phyloP scores from a whole-genome alignment of 306 rosid species.

The Glycine latifolia region DNA sequence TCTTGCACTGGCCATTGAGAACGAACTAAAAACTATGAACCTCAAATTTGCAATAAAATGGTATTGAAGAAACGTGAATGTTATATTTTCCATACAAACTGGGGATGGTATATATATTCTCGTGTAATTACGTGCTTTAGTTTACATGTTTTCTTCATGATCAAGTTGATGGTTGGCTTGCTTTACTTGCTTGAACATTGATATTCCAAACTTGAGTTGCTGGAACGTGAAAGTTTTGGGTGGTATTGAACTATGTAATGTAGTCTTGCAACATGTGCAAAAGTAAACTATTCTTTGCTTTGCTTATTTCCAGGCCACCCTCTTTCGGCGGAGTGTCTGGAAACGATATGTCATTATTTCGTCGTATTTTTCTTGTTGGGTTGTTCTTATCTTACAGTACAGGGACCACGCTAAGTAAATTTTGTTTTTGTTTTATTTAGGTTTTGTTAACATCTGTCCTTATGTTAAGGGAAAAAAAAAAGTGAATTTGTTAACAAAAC shows the following conservation, averaged over 20 bases:
- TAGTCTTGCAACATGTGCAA: constrained; percentile 43
- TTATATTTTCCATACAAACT: constrained; percentile 34
- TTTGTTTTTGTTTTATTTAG: neutral
- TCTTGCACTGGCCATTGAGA: constrained; percentile 59
- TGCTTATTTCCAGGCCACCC: constrained; percentile 45
- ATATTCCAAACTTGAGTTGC: constrained; percentile 55
- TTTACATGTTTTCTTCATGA: constrained; percentile 39
- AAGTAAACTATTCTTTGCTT: constrained; percentile 58
- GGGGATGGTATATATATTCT: constrained; percentile 28
- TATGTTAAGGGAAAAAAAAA: too few relatives aligned
- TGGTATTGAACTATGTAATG: constrained; percentile 12
- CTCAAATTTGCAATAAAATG: constrained; percentile 32
- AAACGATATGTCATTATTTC: constrained; percentile 1
- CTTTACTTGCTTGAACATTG: constrained; percentile 60
- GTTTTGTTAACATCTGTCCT: neutral
- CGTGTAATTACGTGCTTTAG: constrained; percentile 8
- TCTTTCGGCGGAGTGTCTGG: constrained; percentile 30
- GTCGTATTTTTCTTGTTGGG: constrained; percentile 1
- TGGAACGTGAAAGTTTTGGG: constrained; percentile 40
- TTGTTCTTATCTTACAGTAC: constrained; percentile 10
- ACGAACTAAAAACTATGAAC: constrained; percentile 17
- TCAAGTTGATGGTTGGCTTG: constrained; percentile 23
- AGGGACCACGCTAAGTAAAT: constrained; percentile 10
- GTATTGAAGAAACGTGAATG: constrained; percentile 35
- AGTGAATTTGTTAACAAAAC: too few relatives aligned